These are phyloP conservation scores for Mycena rosella DNA, from an alignment of 768 basidiomycete species.

Conservation along the genomic window DNA sequence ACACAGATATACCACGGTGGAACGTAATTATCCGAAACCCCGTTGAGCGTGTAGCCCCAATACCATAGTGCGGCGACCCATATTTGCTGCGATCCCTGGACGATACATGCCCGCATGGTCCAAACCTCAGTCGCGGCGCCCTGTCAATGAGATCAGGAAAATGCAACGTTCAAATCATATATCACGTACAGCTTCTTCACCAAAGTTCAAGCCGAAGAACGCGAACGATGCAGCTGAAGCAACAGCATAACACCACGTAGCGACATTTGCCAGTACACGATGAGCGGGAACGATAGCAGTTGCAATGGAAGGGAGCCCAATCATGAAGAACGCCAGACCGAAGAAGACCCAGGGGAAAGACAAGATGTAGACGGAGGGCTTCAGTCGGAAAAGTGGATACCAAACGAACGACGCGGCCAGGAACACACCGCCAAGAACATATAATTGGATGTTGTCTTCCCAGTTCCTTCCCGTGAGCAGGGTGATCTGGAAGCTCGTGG, in stretches of 20 bases:
- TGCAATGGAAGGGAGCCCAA: conserved; percentile 86
- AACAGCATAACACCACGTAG: conserved; percentile 92
- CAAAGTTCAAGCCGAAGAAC: conserved; percentile 97
- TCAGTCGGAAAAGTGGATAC: conserved; percentile 91
- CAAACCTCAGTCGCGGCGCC: conserved; percentile 96
- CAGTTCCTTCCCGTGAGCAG: conserved; percentile 89
- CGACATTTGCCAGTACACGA: conserved; percentile 76
- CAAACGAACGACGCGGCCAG: conserved; percentile 87
- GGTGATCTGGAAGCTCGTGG: conserved; percentile 96
- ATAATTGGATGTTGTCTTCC: conserved; percentile 84
- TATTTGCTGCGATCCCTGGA: conserved; percentile 95
- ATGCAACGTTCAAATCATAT: neutral
- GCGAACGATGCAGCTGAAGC: conserved; percentile 94
- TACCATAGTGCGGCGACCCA: conserved; percentile 98
- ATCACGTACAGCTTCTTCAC: conserved; percentile 89
- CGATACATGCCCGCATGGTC: conserved; percentile 91
- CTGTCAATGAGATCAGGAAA: conserved; percentile 49
- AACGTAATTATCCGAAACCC: conserved; percentile 59
- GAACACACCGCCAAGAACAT: conserved; percentile 92
- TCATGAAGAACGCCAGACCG: conserved; percentile 90
- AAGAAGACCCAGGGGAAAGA: conserved; percentile 94
- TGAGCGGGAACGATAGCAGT: conserved; percentile 70
- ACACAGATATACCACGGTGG: conserved; percentile 90
- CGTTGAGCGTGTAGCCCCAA: conserved; percentile 89
- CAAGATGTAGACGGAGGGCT: conserved; percentile 89